Evolutionary conservation across 345 rosid genomes (phyloP), one percentile per base, ranked within the genome.

Genomic region (Arabis hirsuta): DNA sequence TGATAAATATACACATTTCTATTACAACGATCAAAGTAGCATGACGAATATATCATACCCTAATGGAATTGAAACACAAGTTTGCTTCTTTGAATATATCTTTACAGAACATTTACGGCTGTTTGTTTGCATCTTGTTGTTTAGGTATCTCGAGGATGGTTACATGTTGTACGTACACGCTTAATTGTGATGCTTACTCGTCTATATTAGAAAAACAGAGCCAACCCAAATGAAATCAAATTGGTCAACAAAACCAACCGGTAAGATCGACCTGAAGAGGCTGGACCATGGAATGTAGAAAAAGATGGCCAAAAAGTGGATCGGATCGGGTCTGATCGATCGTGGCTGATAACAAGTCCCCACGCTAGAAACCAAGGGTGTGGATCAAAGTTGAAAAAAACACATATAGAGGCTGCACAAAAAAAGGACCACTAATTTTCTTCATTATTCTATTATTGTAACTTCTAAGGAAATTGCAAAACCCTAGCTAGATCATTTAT

Each of bases 221-320:
- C 46, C 51, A 59, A 53, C 45, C 69, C 56, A 61, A 36, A 52
- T 41, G 51, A 59, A 51, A 67, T 26, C 32, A 68, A 46, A 12
- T 34, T 44, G 69, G 73, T 75, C 73, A 61, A 68, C 64, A 74
- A n/a, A 59, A 60, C 78, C 42, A 69, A 68, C 79, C 52, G 68
- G 19, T 67, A 75, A 63, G 73, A 68, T 60, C 73, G 73, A 68
- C 73, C 78, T 67, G 73, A 74, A 67, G 57, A 11, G 43, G 34
- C 22, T 75, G 73, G 79, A 75, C 79, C 73, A 44, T 61, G 41
- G 63, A 75, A 75, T 75, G 73, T 75, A 46, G 79, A 75, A 75
- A 60, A 74, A 74, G 36, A 52, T 59, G 69, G 63, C 78, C 63
- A 67, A 43, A 51, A 39, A 22, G 55, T 24, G 67, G 67, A 67